A percentile compares a stretch with the other conserved stretches of the same genome.
Evolutionary conservation across 139 green algal species (phyloP).

Genomic region (Tetraselmis striata): DNA sequence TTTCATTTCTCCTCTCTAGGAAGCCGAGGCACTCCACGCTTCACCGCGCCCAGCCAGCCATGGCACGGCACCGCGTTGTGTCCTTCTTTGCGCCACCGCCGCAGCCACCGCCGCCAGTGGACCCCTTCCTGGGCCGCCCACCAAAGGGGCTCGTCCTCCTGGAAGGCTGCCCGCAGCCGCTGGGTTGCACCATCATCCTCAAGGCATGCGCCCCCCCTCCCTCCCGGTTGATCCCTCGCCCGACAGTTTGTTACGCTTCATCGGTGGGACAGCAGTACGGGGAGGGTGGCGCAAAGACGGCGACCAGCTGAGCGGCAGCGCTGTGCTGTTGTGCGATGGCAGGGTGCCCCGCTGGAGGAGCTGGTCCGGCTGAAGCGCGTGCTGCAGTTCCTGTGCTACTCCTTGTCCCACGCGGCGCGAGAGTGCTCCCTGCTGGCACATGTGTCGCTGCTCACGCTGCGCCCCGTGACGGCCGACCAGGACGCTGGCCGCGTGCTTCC

Average conservation of each 20-base stretch:
- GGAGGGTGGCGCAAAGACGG: too few relatives aligned
- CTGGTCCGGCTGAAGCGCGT: background rate
- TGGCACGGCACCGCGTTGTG: background rate
- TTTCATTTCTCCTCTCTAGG: too few relatives aligned
- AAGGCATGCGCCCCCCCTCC: too few relatives aligned
- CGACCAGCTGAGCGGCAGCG: too few relatives aligned
- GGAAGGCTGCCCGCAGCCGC: constrained; percentile 50
- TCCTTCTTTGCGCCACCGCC: background rate
- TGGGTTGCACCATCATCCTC: constrained; percentile 71
- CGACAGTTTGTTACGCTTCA: too few relatives aligned
- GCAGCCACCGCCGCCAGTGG: constrained; percentile 1
- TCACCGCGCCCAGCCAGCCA: background rate
- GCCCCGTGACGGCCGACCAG: background rate
- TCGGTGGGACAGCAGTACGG: too few relatives aligned
- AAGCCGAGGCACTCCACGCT: too few relatives aligned
- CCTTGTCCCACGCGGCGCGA: background rate
- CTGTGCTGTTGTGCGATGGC: too few relatives aligned
- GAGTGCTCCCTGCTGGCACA: background rate
- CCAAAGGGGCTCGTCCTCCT: constrained; percentile 63
- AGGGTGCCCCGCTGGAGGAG: background rate
- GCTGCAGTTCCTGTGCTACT: background rate
- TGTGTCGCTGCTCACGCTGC: background rate
- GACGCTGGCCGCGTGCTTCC: background rate
- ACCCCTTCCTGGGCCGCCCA: background rate
- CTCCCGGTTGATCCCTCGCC: too few relatives aligned